These are phyloP conservation scores for Diaporthe helianthi DNA, from an alignment of 2,329 filamentous ascomycete genomes.

Conservation along the genomic window DNA sequence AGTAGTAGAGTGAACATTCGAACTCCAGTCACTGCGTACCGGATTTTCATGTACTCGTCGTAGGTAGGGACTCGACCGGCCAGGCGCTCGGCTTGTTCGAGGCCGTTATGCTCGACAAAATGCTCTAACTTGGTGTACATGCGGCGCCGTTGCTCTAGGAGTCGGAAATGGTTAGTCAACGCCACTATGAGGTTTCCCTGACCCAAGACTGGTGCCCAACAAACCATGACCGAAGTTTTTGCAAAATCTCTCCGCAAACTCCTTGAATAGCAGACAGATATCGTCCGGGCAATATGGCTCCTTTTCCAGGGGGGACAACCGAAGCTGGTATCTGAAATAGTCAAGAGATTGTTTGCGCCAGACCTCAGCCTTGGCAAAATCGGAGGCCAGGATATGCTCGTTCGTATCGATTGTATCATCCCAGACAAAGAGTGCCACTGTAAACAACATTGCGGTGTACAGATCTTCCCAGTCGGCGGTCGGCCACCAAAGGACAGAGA, in stretches of 20 bases:
- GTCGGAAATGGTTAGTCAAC: neutral
- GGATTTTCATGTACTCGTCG: slow-evolving; percentile 35
- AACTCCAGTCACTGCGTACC: slow-evolving; percentile 36
- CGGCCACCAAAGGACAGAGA: slow-evolving; percentile 45
- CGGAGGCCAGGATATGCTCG: slow-evolving; percentile 42
- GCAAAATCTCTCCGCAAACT: slow-evolving; percentile 35
- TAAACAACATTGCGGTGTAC: slow-evolving; percentile 42
- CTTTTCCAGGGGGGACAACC: slow-evolving; percentile 35
- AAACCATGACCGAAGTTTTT: slow-evolving; percentile 32
- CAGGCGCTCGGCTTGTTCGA: slow-evolving; percentile 36
- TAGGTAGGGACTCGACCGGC: slow-evolving; percentile 33
- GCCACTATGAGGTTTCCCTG: neutral
- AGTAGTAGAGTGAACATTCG: slow-evolving; percentile 36
- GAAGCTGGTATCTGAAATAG: slow-evolving; percentile 41
- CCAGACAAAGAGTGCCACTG: slow-evolving; percentile 46
- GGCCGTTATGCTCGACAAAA: slow-evolving; percentile 34
- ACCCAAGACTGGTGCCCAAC: neutral
- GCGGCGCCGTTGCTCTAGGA: slow-evolving; percentile 30
- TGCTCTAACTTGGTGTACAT: slow-evolving; percentile 35
- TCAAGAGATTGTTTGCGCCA: slow-evolving; percentile 43
- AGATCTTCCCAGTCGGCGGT: slow-evolving; percentile 44
- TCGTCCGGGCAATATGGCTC: slow-evolving; percentile 32
- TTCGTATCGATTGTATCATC: slow-evolving; percentile 45
- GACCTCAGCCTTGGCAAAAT: slow-evolving; percentile 40
- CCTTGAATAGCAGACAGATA: slow-evolving; percentile 36